Evolutionary conservation across 305 asterid species (phyloP).

Genomic region (Solanum chacoense): DNA sequence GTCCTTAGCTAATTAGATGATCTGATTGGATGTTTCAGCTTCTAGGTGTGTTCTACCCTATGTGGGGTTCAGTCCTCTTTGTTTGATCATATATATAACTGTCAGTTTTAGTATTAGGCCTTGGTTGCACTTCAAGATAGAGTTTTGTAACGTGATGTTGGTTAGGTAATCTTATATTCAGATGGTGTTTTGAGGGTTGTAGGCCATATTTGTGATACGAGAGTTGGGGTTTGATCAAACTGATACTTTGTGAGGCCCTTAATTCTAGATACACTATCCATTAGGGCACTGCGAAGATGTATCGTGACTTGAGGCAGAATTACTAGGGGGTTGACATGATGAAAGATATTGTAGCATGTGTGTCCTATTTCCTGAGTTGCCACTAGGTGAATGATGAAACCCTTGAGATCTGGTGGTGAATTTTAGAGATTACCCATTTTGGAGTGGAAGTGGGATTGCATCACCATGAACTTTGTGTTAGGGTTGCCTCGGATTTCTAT

Average conservation of each 20-base stretch:
- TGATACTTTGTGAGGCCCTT: neutral
- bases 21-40: neutral
- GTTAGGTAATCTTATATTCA: neutral
- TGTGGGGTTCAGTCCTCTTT: neutral
- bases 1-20: neutral
- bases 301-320: neutral
- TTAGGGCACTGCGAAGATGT: neutral
- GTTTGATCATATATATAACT: neutral
- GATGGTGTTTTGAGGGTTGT: neutral
- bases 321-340: neutral
- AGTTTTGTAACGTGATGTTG: neutral
- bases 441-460: neutral
- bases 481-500: neutral
- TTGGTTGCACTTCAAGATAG: neutral
- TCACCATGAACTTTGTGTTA: neutral
- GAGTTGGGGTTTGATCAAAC: neutral
- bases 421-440: neutral
- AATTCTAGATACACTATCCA: too few relatives aligned
- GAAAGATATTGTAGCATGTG: neutral
- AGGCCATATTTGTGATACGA: neutral
- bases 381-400: neutral
- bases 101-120: neutral
- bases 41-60: neutral
- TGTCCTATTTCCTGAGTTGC: neutral
- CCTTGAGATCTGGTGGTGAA: neutral